Base-by-base conservation (phyloP, 306 rosid species). In the Vigna reflexopilosa region DNA sequence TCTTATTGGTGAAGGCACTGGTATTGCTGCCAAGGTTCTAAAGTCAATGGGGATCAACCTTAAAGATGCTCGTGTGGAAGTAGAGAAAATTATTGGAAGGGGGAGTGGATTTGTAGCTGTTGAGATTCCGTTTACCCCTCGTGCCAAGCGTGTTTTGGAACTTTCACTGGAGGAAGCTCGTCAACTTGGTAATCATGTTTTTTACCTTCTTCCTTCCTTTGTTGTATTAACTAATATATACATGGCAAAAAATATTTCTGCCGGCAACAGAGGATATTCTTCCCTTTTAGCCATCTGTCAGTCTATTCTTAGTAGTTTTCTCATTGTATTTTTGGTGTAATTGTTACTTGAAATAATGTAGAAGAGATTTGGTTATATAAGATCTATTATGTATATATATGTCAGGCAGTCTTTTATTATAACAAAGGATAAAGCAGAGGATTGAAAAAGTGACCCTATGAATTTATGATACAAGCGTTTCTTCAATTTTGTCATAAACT, bases 41-140 rank as follows among this genome's bases (percentile, higher is more conserved):
- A 95, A 95, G 76, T 91, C 99, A 20, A 95, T 93, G 99, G 98
- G 99, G 82, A 91, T 95, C 64, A 95, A 91, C 83, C 97, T 95
- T 51, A 95, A 95, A 89, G 98, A 93, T 78, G 97, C 99, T 14
- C 99, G 97, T 8, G 98, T 95, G 54, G 99, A 95, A 86, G 98
- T 95, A 78, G 98, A 95, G 84, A 95, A 95, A 88, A 95, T 95
- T 70, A 95, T 95, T 80, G 99, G 99, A 87, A 89, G 99, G 83
- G 99, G 99, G 28, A 95, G 99, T 81, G 99, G 98, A 40, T 93
- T 95, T 85, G 99, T 95, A 76, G 97, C 99, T 1, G 99, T 91
- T 63, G 99, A 95, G 81, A 95, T 95, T 86, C 98, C 99, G 0
- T 95, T 95, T 83, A 95, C 99, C 63, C 98, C 99, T 19, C 97